phyloP scores from a whole-genome alignment of 176 grass and related monocot genomes.

The Tuctoria greenei region DNA sequence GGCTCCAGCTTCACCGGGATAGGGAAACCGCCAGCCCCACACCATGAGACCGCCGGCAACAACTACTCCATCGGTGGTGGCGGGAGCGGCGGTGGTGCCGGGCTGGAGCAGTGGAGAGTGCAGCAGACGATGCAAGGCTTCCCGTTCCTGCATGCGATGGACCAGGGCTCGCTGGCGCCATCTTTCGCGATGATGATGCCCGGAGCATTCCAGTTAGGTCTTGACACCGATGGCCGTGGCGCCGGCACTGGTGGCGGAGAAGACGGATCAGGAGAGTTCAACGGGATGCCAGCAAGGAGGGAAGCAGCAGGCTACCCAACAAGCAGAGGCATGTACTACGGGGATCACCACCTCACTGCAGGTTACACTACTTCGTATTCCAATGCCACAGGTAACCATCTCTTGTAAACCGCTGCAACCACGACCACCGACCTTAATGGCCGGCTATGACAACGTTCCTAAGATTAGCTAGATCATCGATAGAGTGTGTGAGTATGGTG shows the following conservation, averaged over 20 bases:
- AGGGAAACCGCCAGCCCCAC: constrained; percentile 33
- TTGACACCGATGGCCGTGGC: constrained; percentile 8
- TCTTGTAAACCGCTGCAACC: constrained; percentile 32
- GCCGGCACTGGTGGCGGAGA: not conserved
- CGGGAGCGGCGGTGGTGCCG: not conserved
- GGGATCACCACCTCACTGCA: constrained; percentile 33
- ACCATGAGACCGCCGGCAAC: not conserved
- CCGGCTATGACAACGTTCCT: not conserved
- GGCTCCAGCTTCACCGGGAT: constrained; percentile 46
- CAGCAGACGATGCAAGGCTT: constrained; percentile 63
- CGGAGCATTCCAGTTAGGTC: constrained; percentile 41
- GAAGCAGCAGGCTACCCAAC: constrained; percentile 18
- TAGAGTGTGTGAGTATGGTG: constrained; percentile 1
- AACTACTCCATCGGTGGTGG: constrained; percentile 8
- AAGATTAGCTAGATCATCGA: constrained; percentile 34
- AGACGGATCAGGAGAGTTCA: constrained; percentile 26
- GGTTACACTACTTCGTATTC: constrained; percentile 46
- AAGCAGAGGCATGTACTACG: constrained; percentile 35
- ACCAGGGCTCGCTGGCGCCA: constrained; percentile 26
- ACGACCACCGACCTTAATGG: not conserved
- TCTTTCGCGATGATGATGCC: constrained; percentile 41
- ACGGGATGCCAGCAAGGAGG: constrained; percentile 39
- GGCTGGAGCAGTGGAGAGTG: constrained; percentile 52
- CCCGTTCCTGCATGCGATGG: constrained; percentile 62
- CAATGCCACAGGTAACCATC: constrained; percentile 58